These are phyloP conservation scores for Citrullus amarus DNA, from an alignment of 306 rosid species.

Conservation along the genomic window DNA sequence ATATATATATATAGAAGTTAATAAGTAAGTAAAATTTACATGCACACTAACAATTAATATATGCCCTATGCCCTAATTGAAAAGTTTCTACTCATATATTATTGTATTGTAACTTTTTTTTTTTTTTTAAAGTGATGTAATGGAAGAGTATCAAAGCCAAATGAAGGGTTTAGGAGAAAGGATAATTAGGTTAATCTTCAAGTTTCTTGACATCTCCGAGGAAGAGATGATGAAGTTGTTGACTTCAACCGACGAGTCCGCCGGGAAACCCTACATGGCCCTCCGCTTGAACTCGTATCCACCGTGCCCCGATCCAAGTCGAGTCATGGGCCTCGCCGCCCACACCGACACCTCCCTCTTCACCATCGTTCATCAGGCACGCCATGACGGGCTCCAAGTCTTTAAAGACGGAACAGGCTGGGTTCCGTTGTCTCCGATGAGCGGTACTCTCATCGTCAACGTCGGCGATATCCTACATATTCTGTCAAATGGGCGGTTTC, in stretches of 20 bases:
- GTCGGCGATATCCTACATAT: slow-evolving; percentile 39
- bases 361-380: slow-evolving; percentile 28
- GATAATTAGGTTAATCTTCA: slow-evolving; percentile 16
- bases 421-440: slow-evolving; percentile 22
- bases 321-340: slow-evolving; percentile 43
- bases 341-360: slow-evolving; percentile 43
- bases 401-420: slow-evolving; percentile 17
- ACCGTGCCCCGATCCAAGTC: slow-evolving; percentile 31
- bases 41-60: not conserved
- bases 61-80: too few species aligned
- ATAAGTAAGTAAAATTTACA: not conserved
- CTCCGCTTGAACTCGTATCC: slow-evolving; percentile 37
- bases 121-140: slow-evolving; percentile 5
- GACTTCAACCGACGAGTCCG: not conserved
- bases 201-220: slow-evolving; percentile 17
- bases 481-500: slow-evolving; percentile 27
- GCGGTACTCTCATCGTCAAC: slow-evolving; percentile 31
- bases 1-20: too few species aligned
- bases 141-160: slow-evolving; percentile 31
- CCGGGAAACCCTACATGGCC: not conserved
- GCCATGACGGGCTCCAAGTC: slow-evolving; percentile 25
- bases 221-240: slow-evolving; percentile 12
- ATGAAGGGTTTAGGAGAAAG: slow-evolving; percentile 20
- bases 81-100: too few species aligned
- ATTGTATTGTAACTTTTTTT: too few species aligned